These are phyloP conservation scores for Ustulina deusta DNA, from an alignment of 2,329 filamentous ascomycete species.

Conservation along the genomic window DNA sequence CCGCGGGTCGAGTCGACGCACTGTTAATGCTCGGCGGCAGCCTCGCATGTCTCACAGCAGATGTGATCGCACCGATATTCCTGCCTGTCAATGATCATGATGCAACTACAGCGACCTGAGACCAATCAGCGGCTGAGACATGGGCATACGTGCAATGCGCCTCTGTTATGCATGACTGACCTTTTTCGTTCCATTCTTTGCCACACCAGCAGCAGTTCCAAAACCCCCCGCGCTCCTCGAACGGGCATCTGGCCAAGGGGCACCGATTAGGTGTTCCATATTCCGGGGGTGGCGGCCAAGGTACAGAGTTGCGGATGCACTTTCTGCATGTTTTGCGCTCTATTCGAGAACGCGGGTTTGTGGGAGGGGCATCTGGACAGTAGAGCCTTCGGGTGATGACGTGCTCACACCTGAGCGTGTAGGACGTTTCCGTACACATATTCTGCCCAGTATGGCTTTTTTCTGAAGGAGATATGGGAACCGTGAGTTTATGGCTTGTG, in stretches of 20 bases:
- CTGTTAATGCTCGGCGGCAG: constrained; percentile 51
- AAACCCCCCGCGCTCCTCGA: constrained; percentile 60
- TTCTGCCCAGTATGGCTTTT: constrained; percentile 24
- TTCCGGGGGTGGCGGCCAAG: constrained; percentile 62
- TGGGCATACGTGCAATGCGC: neutral
- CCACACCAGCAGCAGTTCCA: constrained; percentile 71
- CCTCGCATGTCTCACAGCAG: constrained; percentile 64
- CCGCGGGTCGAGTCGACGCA: constrained; percentile 17
- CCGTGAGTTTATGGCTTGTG: constrained; percentile 4
- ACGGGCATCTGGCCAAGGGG: constrained; percentile 62
- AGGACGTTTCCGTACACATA: constrained; percentile 65
- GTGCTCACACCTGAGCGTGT: constrained; percentile 65
- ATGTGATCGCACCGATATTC: constrained; percentile 66
- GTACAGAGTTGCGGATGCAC: constrained; percentile 58
- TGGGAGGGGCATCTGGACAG: constrained; percentile 57
- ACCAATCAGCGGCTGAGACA: constrained; percentile 35
- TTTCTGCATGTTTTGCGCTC: constrained; percentile 57
- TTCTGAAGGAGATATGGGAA: neutral
- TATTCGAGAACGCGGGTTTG: constrained; percentile 43
- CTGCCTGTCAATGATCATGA: constrained; percentile 65
- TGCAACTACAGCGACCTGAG: constrained; percentile 60
- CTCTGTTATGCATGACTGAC: constrained; percentile 27
- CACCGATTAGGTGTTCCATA: constrained; percentile 57
- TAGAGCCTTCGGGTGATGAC: constrained; percentile 59
- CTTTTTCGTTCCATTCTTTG: constrained; percentile 63